Conservation (phyloP, 2,329 filamentous ascomycete genomes). For the Epichloe festucae region DNA sequence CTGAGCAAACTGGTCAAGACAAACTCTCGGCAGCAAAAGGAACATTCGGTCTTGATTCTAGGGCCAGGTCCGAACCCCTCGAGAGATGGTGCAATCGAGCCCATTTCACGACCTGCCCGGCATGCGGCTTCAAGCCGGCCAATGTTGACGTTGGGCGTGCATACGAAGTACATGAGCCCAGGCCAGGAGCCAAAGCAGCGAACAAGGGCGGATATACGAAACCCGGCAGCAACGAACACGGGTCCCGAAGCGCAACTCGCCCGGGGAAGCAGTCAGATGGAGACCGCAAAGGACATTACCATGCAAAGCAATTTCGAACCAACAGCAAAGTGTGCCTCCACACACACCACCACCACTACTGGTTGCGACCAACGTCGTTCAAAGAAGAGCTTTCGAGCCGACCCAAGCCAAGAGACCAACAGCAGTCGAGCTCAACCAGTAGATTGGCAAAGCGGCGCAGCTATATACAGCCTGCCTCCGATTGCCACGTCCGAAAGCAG, state of each 20-base stretch:
- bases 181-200: not conserved
- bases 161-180: not conserved
- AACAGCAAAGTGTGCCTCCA: constrained; percentile 32
- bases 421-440: not conserved
- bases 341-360: constrained; percentile 51
- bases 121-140: constrained; percentile 4
- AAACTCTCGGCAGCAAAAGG: not conserved
- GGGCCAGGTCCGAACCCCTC: not conserved
- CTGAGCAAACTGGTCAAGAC: not conserved
- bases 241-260: not conserved
- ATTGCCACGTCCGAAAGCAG: constrained; percentile 9
- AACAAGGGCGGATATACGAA: not conserved
- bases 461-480: constrained; percentile 13
- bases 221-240: not conserved
- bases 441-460: constrained; percentile 5
- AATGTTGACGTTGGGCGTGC: not conserved
- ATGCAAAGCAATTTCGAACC: not conserved
- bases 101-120: not conserved
- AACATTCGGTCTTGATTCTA: not conserved
- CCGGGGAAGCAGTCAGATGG: not conserved
- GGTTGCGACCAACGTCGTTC: constrained; percentile 27
- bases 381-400: constrained; percentile 1
- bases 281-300: not conserved
- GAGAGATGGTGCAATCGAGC: not conserved
- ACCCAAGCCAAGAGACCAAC: not conserved